phyloP scores from a whole-genome alignment of 2,329 filamentous ascomycete genomes.

The Zasmidium angulare region DNA sequence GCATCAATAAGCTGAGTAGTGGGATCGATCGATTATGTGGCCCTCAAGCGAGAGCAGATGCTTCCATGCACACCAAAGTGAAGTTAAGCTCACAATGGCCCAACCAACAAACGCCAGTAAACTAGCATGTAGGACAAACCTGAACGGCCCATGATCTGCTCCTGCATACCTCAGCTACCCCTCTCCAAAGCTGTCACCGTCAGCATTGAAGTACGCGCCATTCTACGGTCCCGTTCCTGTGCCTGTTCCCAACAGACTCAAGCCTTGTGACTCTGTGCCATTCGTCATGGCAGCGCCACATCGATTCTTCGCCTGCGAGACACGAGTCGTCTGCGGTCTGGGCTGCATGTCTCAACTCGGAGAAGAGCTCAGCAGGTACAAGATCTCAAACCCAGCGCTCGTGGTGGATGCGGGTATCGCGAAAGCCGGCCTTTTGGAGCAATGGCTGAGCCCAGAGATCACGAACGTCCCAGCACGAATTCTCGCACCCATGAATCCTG shows the following conservation, averaged over 20 bases:
- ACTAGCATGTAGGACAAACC: no score
- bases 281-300: not conserved
- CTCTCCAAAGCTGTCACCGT: no score
- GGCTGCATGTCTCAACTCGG: not conserved
- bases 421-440: not conserved
- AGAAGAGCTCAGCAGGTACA: not conserved
- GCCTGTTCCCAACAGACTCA: no score
- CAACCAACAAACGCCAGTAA: no score
- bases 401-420: not conserved
- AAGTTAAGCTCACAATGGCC: not conserved
- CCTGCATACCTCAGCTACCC: no score
- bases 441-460: not conserved
- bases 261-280: no score
- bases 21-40: not conserved
- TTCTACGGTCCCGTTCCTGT: no score
- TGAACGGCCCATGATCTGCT: no score
- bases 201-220: no score
- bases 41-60: not conserved
- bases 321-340: not conserved
- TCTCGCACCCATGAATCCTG: not conserved
- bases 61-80: not conserved
- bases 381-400: not conserved
- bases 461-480: not conserved
- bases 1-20: not conserved
- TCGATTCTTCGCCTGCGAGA: constrained; percentile 1